Base-by-base conservation (phyloP, 345 rosid species). In the Tarenaya hassleriana region DNA sequence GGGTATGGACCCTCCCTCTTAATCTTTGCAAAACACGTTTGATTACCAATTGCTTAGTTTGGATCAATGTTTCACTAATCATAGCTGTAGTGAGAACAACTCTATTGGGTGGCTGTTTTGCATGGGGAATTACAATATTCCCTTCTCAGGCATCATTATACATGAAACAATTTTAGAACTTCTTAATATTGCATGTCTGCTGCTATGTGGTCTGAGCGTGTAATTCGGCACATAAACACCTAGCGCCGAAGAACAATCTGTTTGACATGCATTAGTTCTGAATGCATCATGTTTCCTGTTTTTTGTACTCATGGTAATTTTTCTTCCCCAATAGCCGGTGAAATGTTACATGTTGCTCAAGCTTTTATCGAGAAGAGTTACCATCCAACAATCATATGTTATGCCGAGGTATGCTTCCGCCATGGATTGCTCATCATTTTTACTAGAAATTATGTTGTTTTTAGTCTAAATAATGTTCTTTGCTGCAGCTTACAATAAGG, bases 281-380 rank as follows among this genome's bases (percentile, higher is more conserved):
- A 34, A 43, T 11, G 45, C 3, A 17, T 42, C 16, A 24, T 44
- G 2, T 37, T 38, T 48, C 31, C 33, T 45, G 10, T 1, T 45
- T 13, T 14, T 45, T 24, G 29, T 3, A 12, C 5, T n/a, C 29
- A 55, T 14, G 4, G 20, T 56, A 39, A 16, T 35, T 34, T 10
- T 41, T 16, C n/a, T n/a, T 29, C 38, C 37, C 16, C 64, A 63
- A 63, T 62, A 92, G 98, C 96, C 71, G 98, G 96, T 61, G 98
- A 92, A 71, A 79, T 92, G 96, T 94, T 92, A 29, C 98, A 92
- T 66, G 98, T 92, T 60, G 98, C 95, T 0, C 94, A 92, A 71
- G 86, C 96, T 12, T 92, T 88, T 63, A 70, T 91, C 53, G 81
- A 84, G 55, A 91, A 91, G 70, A 79, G 64, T 62, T 88, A 84